phyloP scores from a whole-genome alignment of 1,139 yeast genomes.

The Cylindricascospora bacillispora region DNA sequence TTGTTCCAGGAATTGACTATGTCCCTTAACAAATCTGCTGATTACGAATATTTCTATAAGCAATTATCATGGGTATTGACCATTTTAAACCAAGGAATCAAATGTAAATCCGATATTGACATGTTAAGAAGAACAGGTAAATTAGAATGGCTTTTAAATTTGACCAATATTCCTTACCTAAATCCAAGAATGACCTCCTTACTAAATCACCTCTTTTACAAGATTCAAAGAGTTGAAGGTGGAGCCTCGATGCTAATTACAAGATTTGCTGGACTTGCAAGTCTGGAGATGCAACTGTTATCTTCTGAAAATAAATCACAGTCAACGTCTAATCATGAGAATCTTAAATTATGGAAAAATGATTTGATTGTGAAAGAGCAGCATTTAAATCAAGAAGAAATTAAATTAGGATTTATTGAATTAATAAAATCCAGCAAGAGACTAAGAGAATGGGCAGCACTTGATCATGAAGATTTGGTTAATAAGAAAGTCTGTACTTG shows the following conservation, averaged over 20 bases:
- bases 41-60: conserved; percentile 42
- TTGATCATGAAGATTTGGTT: conserved; percentile 32
- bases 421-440: conserved; percentile 39
- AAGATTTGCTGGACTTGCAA: conserved; percentile 46
- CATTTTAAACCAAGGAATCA: conserved; percentile 35
- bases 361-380: conserved; percentile 28
- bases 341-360: conserved; percentile 15
- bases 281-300: conserved; percentile 31
- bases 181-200: conserved; percentile 30
- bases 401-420: conserved; percentile 35
- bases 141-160: conserved; percentile 54
- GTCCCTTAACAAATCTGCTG: conserved; percentile 26
- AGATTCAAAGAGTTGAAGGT: conserved; percentile 40
- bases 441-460: conserved; percentile 46
- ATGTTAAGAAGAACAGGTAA: conserved; percentile 40
- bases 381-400: conserved; percentile 33
- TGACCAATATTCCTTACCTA: conserved; percentile 39
- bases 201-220: conserved; percentile 34
- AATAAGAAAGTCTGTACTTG: conserved; percentile 32
- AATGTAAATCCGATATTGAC: conserved; percentile 37
- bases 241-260: conserved; percentile 54
- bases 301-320: conserved; percentile 20
- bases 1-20: conserved; percentile 38
- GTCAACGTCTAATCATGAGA: conserved; percentile 3
- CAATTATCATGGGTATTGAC: conserved; percentile 59